These are phyloP conservation scores for Boletellus sp. DNA, from an alignment of 768 basidiomycete species.

Conservation along the genomic window DNA sequence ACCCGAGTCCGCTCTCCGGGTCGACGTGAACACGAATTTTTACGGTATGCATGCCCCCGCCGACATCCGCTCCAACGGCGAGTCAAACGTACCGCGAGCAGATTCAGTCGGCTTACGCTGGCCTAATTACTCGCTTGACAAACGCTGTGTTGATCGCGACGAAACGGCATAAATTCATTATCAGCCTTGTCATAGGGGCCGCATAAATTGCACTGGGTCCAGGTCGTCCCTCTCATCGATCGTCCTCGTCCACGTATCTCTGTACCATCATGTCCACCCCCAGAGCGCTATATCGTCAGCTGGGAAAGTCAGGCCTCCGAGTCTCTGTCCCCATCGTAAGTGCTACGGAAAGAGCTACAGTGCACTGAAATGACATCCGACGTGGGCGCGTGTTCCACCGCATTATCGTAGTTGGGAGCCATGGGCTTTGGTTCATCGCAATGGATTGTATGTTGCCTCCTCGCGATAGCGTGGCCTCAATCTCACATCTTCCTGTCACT, in stretches of 20 bases:
- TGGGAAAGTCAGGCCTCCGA: conserved; percentile 32
- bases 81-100: too few relatives aligned
- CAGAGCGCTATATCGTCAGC: conserved; percentile 26
- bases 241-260: neutral
- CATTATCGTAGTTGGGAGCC: conserved; percentile 21
- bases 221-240: neutral
- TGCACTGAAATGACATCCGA: neutral
- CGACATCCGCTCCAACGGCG: too few relatives aligned
- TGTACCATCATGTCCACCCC: neutral
- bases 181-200: too few relatives aligned
- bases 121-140: too few relatives aligned
- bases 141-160: neutral
- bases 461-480: neutral
- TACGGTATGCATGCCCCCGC: too few relatives aligned
- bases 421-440: conserved; percentile 26
- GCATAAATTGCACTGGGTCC: neutral
- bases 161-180: neutral
- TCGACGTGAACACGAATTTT: too few relatives aligned
- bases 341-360: neutral
- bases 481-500: neutral
- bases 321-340: conserved; percentile 35
- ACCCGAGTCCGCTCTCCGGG: too few relatives aligned
- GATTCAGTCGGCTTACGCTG: too few relatives aligned
- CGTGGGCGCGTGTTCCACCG: neutral
- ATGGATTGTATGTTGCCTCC: conserved; percentile 21